phyloP scores from a whole-genome alignment of 179 eudicot genomes.

The Drosera spatulata region DNA sequence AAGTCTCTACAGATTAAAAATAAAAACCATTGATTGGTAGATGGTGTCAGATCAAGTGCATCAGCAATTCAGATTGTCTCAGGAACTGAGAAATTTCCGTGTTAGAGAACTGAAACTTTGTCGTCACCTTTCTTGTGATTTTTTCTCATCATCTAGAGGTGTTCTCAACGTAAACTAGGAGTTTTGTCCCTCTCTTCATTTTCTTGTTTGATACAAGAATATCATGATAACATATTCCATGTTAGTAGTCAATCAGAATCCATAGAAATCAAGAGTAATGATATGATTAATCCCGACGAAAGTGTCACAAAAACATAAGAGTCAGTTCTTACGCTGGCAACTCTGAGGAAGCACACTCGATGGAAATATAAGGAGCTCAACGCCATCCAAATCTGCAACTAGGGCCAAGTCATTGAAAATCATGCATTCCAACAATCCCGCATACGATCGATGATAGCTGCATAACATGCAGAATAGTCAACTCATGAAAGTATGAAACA shows the following conservation, averaged over 20 bases:
- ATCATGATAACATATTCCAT: neutral
- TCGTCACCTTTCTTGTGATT: no score
- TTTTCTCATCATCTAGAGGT: no score
- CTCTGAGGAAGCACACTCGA: slow-evolving; percentile 28
- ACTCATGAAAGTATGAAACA: neutral
- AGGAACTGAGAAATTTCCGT: no score
- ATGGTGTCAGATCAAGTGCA: no score
- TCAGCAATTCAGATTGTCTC: no score
- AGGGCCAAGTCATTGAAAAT: slow-evolving; percentile 25
- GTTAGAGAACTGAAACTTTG: no score
- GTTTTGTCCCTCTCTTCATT: neutral
- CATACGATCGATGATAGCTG: slow-evolving; percentile 26
- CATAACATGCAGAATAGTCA: slow-evolving; percentile 5
- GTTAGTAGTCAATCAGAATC: no score
- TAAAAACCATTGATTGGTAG: no score
- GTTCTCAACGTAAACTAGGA: neutral
- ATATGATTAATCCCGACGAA: neutral
- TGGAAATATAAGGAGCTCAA: slow-evolving; percentile 29
- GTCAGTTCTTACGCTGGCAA: slow-evolving; percentile 25
- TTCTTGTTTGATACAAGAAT: neutral
- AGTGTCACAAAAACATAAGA: neutral
- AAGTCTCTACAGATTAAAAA: no score
- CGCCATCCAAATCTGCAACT: slow-evolving; percentile 19
- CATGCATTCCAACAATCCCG: slow-evolving; percentile 25
- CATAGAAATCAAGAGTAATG: neutral